These are phyloP conservation scores for Hortiboletus flavorubellus DNA, from an alignment of 768 basidiomycete genomes.

Conservation along the genomic window DNA sequence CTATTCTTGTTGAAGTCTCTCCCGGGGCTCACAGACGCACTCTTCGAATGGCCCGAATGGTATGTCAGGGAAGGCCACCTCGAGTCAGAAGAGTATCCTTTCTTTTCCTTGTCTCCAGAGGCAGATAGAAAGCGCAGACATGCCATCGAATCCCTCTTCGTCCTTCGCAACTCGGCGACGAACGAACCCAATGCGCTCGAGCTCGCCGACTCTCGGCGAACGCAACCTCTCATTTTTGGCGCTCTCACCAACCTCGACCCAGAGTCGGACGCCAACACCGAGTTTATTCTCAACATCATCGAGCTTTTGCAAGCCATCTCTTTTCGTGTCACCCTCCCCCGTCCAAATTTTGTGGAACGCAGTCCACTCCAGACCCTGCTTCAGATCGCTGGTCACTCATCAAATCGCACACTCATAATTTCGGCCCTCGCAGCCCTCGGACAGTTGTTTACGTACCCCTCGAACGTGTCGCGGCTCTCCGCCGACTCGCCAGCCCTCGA, in stretches of 20 bases:
- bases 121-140: slow-evolving; percentile 58
- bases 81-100: slow-evolving; percentile 37
- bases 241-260: slow-evolving; percentile 60
- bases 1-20: slow-evolving; percentile 67
- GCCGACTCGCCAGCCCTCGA: slow-evolving; percentile 57
- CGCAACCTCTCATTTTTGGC: slow-evolving; percentile 62
- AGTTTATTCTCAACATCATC: slow-evolving; percentile 67
- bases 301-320: slow-evolving; percentile 70
- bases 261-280: slow-evolving; percentile 62
- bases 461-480: slow-evolving; percentile 52
- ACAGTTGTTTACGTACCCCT: slow-evolving; percentile 56
- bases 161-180: slow-evolving; percentile 83
- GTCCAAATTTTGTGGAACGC: slow-evolving; percentile 34
- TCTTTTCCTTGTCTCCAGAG: slow-evolving; percentile 58
- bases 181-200: slow-evolving; percentile 64
- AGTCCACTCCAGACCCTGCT: slow-evolving; percentile 59
- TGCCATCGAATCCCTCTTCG: slow-evolving; percentile 81
- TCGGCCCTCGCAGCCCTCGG: slow-evolving; percentile 59
- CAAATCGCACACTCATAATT: slow-evolving; percentile 76
- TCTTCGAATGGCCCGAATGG: slow-evolving; percentile 89
- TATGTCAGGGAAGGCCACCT: slow-evolving; percentile 64
- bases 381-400: slow-evolving; percentile 51
- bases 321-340: slow-evolving; percentile 37
- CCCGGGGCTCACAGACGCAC: slow-evolving; percentile 76
- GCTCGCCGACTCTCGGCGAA: slow-evolving; percentile 55